phyloP scores from a whole-genome alignment of 352 stramenopile species.

The Phytophthora citricola region DNA sequence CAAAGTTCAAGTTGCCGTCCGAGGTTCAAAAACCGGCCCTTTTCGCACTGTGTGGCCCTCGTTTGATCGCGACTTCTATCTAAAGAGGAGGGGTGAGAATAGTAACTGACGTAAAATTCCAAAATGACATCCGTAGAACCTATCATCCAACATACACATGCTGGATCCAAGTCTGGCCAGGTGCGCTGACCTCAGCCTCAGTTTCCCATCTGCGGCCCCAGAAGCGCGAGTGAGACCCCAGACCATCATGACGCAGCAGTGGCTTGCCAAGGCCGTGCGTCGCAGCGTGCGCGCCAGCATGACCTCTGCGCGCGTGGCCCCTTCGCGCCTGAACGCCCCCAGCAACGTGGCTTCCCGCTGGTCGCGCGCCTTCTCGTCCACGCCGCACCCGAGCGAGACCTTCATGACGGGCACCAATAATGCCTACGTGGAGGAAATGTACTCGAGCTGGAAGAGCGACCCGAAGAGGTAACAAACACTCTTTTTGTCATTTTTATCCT shows the following conservation, averaged over 20 bases:
- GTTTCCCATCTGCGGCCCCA: constrained; percentile 34
- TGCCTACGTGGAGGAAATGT: constrained; percentile 99
- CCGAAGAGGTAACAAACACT: constrained; percentile 59
- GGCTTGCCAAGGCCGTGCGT: constrained; percentile 62
- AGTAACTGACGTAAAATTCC: not conserved
- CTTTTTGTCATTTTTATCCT: not conserved
- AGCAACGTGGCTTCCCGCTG: constrained; percentile 28
- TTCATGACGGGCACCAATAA: constrained; percentile 96
- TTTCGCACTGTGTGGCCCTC: constrained; percentile 27
- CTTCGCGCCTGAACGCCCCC: constrained; percentile 9
- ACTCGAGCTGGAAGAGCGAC: constrained; percentile 93
- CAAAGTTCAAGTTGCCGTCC: constrained; percentile 31
- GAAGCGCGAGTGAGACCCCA: constrained; percentile 2
- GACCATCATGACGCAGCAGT: constrained; percentile 68
- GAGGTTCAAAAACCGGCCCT: constrained; percentile 22
- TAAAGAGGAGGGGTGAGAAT: constrained; percentile 15
- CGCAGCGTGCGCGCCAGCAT: constrained; percentile 51
- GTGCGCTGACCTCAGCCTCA: constrained; percentile 30
- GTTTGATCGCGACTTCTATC: constrained; percentile 25
- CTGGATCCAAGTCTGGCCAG: constrained; percentile 6
- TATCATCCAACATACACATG: constrained; percentile 21
- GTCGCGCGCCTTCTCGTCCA: constrained; percentile 64
- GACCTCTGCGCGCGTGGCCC: constrained; percentile 18
- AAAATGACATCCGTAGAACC: constrained; percentile 19
- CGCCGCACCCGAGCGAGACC: constrained; percentile 83